Conservation (phyloP, 768 basidiomycete genomes). For the Coprinellus aureogranulatus region DNA sequence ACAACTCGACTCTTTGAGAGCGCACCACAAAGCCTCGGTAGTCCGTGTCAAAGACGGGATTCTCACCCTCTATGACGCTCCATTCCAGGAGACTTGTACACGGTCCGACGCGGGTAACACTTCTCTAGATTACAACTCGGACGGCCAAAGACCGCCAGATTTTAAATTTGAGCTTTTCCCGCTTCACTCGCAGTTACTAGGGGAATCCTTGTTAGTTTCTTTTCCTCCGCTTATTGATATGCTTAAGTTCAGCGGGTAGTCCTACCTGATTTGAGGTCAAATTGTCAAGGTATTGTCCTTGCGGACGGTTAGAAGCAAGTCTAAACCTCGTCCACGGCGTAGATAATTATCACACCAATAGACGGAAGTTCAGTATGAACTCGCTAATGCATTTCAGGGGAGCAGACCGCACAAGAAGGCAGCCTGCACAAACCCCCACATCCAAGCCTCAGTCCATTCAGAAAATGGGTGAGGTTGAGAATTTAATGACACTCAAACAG, state of each 20-base stretch:
- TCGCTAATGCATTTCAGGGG: conserved; percentile 49
- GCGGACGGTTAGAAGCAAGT: conserved; percentile 26
- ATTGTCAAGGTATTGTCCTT: conserved; percentile 34
- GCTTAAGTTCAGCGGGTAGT: conserved; percentile 57
- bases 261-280: conserved; percentile 33
- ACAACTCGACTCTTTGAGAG: conserved; percentile 81
- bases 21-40: conserved; percentile 63
- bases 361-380: conserved; percentile 18
- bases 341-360: conserved; percentile 55
- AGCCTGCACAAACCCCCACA: conserved; percentile 37
- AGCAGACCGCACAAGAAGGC: conserved; percentile 24
- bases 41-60: conserved; percentile 54
- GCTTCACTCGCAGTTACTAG: conserved; percentile 85
- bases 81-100: conserved; percentile 79
- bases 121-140: conserved; percentile 82
- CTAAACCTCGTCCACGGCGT: conserved; percentile 26
- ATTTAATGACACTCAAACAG: conserved; percentile 73
- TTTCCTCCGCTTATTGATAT: conserved; percentile 89
- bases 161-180: conserved; percentile 83
- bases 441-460: conserved; percentile 33
- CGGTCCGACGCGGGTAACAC: conserved; percentile 66
- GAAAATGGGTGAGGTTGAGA: conserved; percentile 42
- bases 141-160: conserved; percentile 62
- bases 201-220: conserved; percentile 90
- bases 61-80: conserved; percentile 79